Base-by-base conservation (phyloP, 164 flowering plant genomes). In the Macadamia tetraphylla region DNA sequence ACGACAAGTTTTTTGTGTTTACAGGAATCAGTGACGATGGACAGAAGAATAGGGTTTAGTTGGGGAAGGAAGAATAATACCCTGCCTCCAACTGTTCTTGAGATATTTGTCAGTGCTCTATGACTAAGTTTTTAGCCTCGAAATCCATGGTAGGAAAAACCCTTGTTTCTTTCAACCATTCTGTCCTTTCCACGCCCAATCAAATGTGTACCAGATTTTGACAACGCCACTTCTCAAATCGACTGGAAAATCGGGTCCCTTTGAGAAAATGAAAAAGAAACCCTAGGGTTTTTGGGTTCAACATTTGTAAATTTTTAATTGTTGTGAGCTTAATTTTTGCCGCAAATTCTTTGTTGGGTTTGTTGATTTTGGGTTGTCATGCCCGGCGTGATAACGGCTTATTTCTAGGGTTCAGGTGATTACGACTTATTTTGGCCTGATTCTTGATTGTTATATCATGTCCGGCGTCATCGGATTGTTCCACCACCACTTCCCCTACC, bases 111-210 rank as follows among this genome's bases (percentile, higher is more conserved):
- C 23, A 23, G 23, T 23, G 85, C 78, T 73, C 91, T 2, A 76
- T 83, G 61, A 80, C 92, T 3, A 83, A 76, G 66, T 48, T 83
- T 57, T 83, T 88, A 0, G 58, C 75, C 32, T 69, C 88, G 0
- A 71, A 67, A 56, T 72, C 81, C 1, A 29, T 6, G 42, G 58
- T 6, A 0, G 71, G 71, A 35, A 61, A 67, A 67, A 86, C 77
- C 67, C 90, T 93, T 0, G 32, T 86, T 58, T 76, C 84, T 5
- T 82, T 79, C 74, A 70, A 80, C 52, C 67, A 81, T 3, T 77
- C 85, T 1, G 30, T 73, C 57, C 7, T 81, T 40, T 81, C 86
- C 30, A 86, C 92, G 1, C 90, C 89, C 52, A 68, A 55, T 61
- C 73, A 15, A 60, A 30, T 61, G 56, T 30, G 51, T 52, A 43